A percentile compares a stretch with the other conserved stretches of the same genome.
phyloP scores from a whole-genome alignment of 1,139 yeast species.

The Groenewaldozyma auringiensis region DNA sequence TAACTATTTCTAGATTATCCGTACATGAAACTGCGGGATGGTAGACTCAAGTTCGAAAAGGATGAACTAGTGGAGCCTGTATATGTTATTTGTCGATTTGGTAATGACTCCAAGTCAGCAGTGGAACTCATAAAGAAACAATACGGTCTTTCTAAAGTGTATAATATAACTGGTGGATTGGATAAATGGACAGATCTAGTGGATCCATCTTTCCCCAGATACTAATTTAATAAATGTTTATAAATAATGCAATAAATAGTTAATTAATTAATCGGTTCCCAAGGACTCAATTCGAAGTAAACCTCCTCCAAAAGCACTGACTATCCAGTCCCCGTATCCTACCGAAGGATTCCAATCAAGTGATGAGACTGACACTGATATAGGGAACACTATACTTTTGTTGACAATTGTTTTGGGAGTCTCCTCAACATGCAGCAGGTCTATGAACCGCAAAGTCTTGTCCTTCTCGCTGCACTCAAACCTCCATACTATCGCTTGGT shows the following conservation, averaged over 20 bases:
- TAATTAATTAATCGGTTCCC: neutral
- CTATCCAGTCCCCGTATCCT: constrained; percentile 49
- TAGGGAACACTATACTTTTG: constrained; percentile 37
- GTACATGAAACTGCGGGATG: constrained; percentile 9
- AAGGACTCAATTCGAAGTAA: constrained; percentile 49
- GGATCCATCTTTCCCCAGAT: constrained; percentile 59
- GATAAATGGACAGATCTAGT: constrained; percentile 58
- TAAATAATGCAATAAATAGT: neutral
- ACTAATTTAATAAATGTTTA: constrained; percentile 34
- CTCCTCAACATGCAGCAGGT: constrained; percentile 18
- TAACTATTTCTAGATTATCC: constrained; percentile 12
- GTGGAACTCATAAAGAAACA: constrained; percentile 47
- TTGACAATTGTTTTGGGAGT: constrained; percentile 20
- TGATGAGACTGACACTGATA: constrained; percentile 46
- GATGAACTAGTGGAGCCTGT: constrained; percentile 19
- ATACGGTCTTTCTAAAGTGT: constrained; percentile 42
- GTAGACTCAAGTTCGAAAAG: constrained; percentile 7
- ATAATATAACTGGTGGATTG: constrained; percentile 74
- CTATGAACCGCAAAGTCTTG: constrained; percentile 33
- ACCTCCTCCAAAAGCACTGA: constrained; percentile 63
- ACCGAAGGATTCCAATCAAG: constrained; percentile 56
- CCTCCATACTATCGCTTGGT: constrained; percentile 24
- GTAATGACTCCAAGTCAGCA: constrained; percentile 86
- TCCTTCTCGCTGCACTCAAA: constrained; percentile 18
- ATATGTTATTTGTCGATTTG: constrained; percentile 68